These are phyloP conservation scores for Cardiospermum halicacabum DNA, from an alignment of 345 rosid genomes.

Conservation along the genomic window DNA sequence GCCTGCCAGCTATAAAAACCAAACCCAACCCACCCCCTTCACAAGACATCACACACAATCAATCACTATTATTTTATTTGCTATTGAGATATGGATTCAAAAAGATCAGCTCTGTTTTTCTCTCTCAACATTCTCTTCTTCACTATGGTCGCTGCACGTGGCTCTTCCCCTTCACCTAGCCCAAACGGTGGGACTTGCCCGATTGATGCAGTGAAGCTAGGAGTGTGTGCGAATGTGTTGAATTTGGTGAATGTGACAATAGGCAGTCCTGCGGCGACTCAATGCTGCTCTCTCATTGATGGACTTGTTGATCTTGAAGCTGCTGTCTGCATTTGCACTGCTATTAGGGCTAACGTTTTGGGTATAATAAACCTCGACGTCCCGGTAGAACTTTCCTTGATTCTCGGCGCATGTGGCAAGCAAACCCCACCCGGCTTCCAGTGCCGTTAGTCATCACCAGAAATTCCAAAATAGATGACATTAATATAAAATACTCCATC, in stretches of 20 bases:
- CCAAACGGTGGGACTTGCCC: conserved; percentile 36
- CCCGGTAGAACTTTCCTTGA: conserved; percentile 37
- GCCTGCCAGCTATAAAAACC: conserved; percentile 57
- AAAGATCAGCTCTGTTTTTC: conserved; percentile 40
- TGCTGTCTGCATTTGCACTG: conserved; percentile 58
- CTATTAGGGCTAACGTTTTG: conserved; percentile 39
- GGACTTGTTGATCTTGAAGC: conserved; percentile 50
- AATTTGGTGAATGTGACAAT: conserved; percentile 31
- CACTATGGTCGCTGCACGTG: conserved; percentile 36
- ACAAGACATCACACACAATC: conserved; percentile 11
- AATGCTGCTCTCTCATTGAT: conserved; percentile 38
- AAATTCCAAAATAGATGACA: too few species aligned
- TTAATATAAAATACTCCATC: too few species aligned
- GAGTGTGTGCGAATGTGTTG: conserved; percentile 40
- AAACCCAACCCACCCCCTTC: conserved; percentile 17
- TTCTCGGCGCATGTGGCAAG: conserved; percentile 38
- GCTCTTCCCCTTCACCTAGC: too few species aligned
- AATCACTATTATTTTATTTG: conserved; percentile 7
- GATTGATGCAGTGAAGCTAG: conserved; percentile 38
- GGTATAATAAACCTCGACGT: conserved; percentile 41
- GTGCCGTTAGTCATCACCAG: conserved; percentile 33
- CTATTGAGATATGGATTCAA: conserved; percentile 39
- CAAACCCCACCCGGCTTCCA: conserved; percentile 32
- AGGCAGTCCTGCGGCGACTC: conserved; percentile 36
- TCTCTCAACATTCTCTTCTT: conserved; percentile 47